Percentiles rank a stretch among this genome's conserved stretches.
Conservation (phyloP, 2,329 filamentous ascomycete genomes). For the Ophidiomyces ophidiicola region DNA sequence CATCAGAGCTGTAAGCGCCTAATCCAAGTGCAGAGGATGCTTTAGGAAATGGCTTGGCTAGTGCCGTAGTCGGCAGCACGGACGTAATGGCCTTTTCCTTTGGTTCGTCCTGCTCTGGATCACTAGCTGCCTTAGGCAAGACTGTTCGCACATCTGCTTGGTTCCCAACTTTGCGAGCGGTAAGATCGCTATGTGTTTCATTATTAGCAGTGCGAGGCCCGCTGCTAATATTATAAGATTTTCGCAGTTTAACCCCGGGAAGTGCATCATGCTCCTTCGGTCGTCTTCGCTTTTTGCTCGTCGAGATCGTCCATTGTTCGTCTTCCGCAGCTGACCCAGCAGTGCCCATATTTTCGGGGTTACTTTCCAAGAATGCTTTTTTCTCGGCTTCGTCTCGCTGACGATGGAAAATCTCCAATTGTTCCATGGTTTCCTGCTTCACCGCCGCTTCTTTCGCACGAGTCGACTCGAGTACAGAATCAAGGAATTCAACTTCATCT, state of each 20-base stretch:
- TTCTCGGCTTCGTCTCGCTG: constrained; percentile 49
- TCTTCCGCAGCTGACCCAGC: constrained; percentile 24
- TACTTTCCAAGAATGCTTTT: constrained; percentile 30
- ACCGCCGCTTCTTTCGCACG: constrained; percentile 46
- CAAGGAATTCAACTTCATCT: constrained; percentile 41
- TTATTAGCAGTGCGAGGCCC: background rate
- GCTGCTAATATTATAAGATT: constrained; percentile 22
- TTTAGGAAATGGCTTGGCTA: constrained; percentile 18
- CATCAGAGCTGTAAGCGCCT: constrained; percentile 30
- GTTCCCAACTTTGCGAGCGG: background rate
- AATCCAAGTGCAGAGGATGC: constrained; percentile 22
- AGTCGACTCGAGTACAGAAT: constrained; percentile 46
- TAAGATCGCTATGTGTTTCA: background rate
- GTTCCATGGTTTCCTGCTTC: constrained; percentile 46
- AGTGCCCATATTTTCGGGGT: constrained; percentile 19
- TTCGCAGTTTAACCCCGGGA: constrained; percentile 33
- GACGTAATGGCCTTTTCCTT: constrained; percentile 1
- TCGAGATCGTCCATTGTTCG: constrained; percentile 39
- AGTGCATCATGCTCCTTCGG: constrained; percentile 34
- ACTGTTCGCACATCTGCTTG: background rate
- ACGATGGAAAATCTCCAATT: constrained; percentile 46
- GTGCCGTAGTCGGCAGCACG: constrained; percentile 5
- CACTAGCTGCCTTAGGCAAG: background rate
- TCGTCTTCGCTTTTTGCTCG: constrained; percentile 43
- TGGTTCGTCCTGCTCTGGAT: background rate